Evolutionary conservation across 176 grass and related monocot species (phyloP), one percentile per base, ranked within the genome.

Genomic region (Carex pumila): DNA sequence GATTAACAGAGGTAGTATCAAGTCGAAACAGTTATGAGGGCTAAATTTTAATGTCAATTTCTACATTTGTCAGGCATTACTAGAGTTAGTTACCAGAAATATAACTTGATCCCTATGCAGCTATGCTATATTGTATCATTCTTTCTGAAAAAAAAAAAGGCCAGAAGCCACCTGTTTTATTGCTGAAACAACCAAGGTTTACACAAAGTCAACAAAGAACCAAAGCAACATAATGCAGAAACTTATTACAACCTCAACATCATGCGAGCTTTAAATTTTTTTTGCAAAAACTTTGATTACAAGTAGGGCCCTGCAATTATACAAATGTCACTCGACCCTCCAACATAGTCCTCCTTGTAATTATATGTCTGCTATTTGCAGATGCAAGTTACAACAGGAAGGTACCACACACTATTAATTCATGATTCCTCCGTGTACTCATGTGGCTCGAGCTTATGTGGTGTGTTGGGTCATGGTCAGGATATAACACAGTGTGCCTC

Each of bases 301-400:
- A 50, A 50, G 8, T 12, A 50, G 47, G 47, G 9, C 10, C 10
- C 47, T 50, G 47, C 47, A 50, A 50, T 50, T 50, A 50, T 50
- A 50, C 47, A 50, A 50, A 50, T 50, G 2, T 50, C 47, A 50
- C 47, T 50, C 2, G 47, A 50, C 12, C 47, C 47, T 11, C 47
- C 47, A 10, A 12, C 47, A 12, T 50, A 50, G 47, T 50, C 47
- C 9, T 50, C 47, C 47, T 49, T 11, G 47, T 12, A 50, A 50
- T 50, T 50, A 50, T 50, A 82, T 73, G 54, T 84, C 83, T 69
- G 52, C 71, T 86, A 57, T 92, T 86, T 93, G 82, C 93, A 99
- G 97, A 99, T 99, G 93, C 97, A 99, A 87, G 88, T 99, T 87
- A 83, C 91, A 64, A 94, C 97, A 89, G 97, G 97, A 84, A 96